Conservation (phyloP, 768 basidiomycete species). For the Lentinula edodes region DNA sequence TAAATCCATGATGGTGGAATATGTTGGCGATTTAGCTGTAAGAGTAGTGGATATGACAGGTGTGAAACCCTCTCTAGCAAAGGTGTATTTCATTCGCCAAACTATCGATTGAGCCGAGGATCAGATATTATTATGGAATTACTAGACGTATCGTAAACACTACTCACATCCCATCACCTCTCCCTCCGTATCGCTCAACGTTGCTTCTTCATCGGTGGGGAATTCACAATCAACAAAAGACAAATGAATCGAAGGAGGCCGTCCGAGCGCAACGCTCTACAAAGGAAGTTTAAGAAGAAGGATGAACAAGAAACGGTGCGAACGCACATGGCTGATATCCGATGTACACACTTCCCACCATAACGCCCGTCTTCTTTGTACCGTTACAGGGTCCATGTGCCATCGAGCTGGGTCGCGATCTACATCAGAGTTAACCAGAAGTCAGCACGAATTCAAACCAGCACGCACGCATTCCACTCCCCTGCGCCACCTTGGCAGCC, state of each 20-base stretch:
- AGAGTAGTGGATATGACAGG: conserved; percentile 42
- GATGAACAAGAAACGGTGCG: background rate
- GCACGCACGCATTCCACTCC: conserved; percentile 25
- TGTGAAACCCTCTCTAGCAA: conserved; percentile 44
- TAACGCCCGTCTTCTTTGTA: conserved; percentile 27
- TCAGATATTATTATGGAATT: background rate
- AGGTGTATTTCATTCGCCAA: conserved; percentile 53
- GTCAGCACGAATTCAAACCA: conserved; percentile 13
- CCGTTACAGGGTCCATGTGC: conserved; percentile 30
- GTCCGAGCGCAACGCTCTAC: conserved; percentile 27
- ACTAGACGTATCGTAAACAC: background rate
- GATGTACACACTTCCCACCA: conserved; percentile 36
- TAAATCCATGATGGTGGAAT: conserved; percentile 42
- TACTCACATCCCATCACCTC: conserved; percentile 45
- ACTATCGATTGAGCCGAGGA: conserved; percentile 26
- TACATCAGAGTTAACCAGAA: conserved; percentile 9
- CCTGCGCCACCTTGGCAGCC: conserved; percentile 57
- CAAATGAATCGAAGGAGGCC: conserved; percentile 32
- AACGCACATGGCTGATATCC: conserved; percentile 31
- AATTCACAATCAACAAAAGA: conserved; percentile 39
- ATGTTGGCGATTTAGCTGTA: conserved; percentile 40
- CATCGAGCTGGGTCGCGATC: conserved; percentile 38
- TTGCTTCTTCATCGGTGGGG: conserved; percentile 49
- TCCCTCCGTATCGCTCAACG: conserved; percentile 36
- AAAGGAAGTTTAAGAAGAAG: background rate